A percentile compares a stretch with the other conserved stretches of the same genome.
Conservation (phyloP, 768 basidiomycete species). For the Suillus plorans region DNA sequence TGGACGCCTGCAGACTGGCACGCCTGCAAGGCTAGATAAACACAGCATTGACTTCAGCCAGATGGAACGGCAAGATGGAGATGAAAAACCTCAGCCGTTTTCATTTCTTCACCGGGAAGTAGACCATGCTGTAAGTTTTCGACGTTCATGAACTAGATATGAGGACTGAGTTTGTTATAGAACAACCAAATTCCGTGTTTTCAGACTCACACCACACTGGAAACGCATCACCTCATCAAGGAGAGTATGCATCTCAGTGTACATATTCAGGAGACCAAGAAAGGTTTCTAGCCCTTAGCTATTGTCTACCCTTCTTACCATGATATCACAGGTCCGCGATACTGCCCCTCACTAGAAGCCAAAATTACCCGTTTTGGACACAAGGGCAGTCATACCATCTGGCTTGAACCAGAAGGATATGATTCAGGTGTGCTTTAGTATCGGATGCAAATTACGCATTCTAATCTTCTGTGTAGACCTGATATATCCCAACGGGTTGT, state of each 20-base stretch:
- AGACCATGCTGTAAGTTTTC: conserved; percentile 58
- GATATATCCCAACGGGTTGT: conserved; percentile 89
- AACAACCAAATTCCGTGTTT: conserved; percentile 73
- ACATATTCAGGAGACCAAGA: conserved; percentile 88
- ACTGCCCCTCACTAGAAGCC: conserved; percentile 88
- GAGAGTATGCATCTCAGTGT: conserved; percentile 76
- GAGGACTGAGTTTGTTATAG: conserved; percentile 36
- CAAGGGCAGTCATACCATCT: conserved; percentile 70
- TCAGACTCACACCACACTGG: conserved; percentile 68
- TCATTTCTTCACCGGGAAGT: conserved; percentile 71
- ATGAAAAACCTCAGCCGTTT: conserved; percentile 66
- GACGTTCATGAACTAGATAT: not conserved
- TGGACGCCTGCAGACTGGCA: conserved; percentile 83
- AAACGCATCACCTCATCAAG: conserved; percentile 72
- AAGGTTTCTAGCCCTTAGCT: conserved; percentile 45
- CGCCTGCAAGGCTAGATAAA: conserved; percentile 76
- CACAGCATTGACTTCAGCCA: conserved; percentile 68
- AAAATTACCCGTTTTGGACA: conserved; percentile 80
- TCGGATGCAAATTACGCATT: not conserved
- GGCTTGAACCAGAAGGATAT: conserved; percentile 93
- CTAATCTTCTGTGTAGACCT: conserved; percentile 48
- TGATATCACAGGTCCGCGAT: conserved; percentile 66
- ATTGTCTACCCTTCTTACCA: not conserved
- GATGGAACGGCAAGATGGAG: conserved; percentile 66
- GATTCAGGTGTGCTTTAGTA: conserved; percentile 63